phyloP scores from a whole-genome alignment of 2,329 filamentous ascomycete species.

The Fusarium nelsonii region DNA sequence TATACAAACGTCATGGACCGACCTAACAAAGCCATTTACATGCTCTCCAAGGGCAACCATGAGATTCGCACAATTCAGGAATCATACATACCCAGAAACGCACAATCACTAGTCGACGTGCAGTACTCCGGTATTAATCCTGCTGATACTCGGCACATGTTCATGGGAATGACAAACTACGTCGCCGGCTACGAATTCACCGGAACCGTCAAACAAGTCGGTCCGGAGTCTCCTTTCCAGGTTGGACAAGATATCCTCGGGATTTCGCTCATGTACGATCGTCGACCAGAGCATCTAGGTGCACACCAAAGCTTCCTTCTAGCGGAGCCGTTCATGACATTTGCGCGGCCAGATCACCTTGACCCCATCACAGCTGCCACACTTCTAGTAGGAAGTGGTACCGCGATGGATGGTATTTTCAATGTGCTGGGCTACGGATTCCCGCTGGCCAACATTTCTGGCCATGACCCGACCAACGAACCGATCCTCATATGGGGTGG shows the following conservation, averaged over 20 bases:
- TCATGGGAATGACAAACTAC: conserved; percentile 8
- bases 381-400: neutral
- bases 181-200: conserved; percentile 28
- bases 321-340: conserved; percentile 14
- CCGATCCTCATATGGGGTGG: conserved; percentile 28
- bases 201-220: conserved; percentile 2
- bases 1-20: neutral
- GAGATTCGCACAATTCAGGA: neutral
- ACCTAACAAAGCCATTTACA: conserved; percentile 18
- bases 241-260: conserved; percentile 22
- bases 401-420: neutral
- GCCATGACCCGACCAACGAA: neutral
- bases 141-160: conserved; percentile 30
- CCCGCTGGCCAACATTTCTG: neutral
- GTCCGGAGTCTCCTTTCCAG: conserved; percentile 14
- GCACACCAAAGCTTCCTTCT: conserved; percentile 31
- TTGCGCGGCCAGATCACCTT: conserved; percentile 3
- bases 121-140: conserved; percentile 35
- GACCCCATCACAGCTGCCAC: conserved; percentile 7
- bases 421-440: conserved; percentile 6
- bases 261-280: conserved; percentile 12
- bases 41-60: neutral
- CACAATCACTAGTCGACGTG: conserved; percentile 28
- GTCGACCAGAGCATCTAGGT: conserved; percentile 17
- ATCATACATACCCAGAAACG: neutral